Base-by-base conservation (phyloP, 2,329 filamentous ascomycete genomes). In the Fusarium annulatum region DNA sequence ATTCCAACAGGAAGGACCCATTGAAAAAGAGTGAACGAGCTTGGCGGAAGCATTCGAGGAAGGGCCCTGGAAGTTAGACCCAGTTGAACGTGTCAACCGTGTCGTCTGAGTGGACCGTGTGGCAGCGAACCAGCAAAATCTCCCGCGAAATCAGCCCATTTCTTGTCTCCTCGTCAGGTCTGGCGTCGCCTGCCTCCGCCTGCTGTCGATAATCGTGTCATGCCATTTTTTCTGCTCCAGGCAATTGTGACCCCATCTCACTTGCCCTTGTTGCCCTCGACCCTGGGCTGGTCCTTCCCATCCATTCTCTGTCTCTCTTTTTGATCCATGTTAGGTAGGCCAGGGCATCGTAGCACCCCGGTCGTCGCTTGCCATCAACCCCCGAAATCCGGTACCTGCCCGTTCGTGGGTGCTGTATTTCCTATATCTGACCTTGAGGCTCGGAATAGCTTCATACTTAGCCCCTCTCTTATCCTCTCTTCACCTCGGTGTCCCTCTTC, bases 101-200 rank as follows among this genome's bases (percentile, higher is more conserved):
- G 64, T 69, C 71, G 60, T 55, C 46, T 43, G 72, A 67, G 72
- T 74, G 73, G 73, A 64, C 55, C 63, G 58, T 72, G 70, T 76
- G 65, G 72, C 68, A 76, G 75, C 66, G 61, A 70, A 56, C 71
- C 72, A 77, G 69, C 76, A 79, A 75, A 79, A 76, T 79, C 68
- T 78, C 75, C 74, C 76, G 70, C 75, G 77, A 80, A 76, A 81
- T 81, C 80, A 81, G 80, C 79, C 80, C 80, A 81, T 81, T 81
- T 80, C 76, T 72, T 74, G 79, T 78, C 77, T 80, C 78, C 76
- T 78, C 76, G 70, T 78, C 76, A 78, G 76, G 75, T 77, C 75
- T 72, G 74, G 73, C 72, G 73, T 74, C 76, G 76, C 76, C 74
- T 73, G 75, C 72, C 75, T 80, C 78, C 78, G 77, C 77, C 76